Evolutionary conservation across 2,329 filamentous ascomycete species (phyloP).

Genomic region (Colletotrichum costaricense): DNA sequence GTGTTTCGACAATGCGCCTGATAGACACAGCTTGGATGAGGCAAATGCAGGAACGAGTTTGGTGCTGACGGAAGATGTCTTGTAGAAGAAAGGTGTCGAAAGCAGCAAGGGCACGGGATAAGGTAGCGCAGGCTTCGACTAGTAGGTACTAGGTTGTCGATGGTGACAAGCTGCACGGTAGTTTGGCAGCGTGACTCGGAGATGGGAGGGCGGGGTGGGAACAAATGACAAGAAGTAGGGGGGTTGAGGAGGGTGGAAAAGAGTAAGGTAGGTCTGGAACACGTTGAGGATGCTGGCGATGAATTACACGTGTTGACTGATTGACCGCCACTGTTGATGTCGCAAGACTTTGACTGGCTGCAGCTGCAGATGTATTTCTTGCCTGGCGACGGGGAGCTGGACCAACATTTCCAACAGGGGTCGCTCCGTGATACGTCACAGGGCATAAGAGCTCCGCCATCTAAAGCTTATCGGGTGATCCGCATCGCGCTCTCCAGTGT

Average conservation of each 20-base stretch:
- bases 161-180: background rate
- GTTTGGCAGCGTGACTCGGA: constrained; percentile 5
- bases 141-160: background rate
- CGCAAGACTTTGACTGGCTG: background rate
- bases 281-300: constrained; percentile 14
- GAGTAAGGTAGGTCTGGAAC: constrained; percentile 1
- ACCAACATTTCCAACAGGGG: constrained; percentile 15
- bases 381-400: constrained; percentile 7
- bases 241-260: background rate
- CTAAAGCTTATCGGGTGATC: constrained; percentile 18
- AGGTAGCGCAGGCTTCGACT: background rate
- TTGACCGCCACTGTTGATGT: constrained; percentile 16
- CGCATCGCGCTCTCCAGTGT: background rate
- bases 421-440: constrained; percentile 23
- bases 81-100: too few relatives aligned
- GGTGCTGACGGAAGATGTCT: background rate
- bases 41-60: background rate
- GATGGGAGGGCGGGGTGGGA: background rate
- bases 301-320: constrained; percentile 20
- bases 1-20: background rate
- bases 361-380: background rate
- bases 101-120: too few relatives aligned
- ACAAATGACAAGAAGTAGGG: background rate
- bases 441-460: background rate
- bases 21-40: background rate